phyloP scores from a whole-genome alignment of 352 stramenopile genomes.

The Phytophthora litchii region DNA sequence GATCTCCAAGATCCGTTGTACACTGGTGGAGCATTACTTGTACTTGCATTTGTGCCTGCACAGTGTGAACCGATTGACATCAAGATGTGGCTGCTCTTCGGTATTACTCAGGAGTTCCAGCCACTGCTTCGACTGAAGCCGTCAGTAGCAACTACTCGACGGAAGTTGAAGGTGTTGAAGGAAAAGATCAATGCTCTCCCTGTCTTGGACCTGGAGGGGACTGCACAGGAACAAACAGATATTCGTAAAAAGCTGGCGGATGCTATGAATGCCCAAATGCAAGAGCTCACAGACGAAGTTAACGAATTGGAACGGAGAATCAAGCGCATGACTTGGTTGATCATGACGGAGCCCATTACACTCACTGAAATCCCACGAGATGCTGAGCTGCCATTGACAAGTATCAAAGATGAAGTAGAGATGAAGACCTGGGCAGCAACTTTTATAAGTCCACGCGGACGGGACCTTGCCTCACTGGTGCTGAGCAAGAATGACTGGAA shows the following conservation, averaged over 20 bases:
- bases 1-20: slow-evolving; percentile 67
- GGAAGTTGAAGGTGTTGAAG: slow-evolving; percentile 56
- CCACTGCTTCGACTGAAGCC: slow-evolving; percentile 46
- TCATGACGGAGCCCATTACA: slow-evolving; percentile 67
- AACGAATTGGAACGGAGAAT: slow-evolving; percentile 30
- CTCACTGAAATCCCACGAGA: slow-evolving; percentile 45
- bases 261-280: slow-evolving; percentile 39
- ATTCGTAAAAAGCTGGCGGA: slow-evolving; percentile 63
- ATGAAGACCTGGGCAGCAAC: slow-evolving; percentile 59
- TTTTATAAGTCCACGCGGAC: slow-evolving; percentile 55
- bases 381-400: slow-evolving; percentile 21
- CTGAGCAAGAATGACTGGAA: slow-evolving; percentile 73
- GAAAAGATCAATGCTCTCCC: slow-evolving; percentile 60
- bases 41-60: slow-evolving; percentile 62
- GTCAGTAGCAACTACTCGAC: slow-evolving; percentile 36
- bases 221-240: slow-evolving; percentile 51
- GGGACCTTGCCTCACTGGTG: slow-evolving; percentile 49
- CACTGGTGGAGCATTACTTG: slow-evolving; percentile 50
- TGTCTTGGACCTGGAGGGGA: slow-evolving; percentile 50
- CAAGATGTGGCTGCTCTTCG: slow-evolving; percentile 63
- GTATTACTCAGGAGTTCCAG: slow-evolving; percentile 60
- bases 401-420: slow-evolving; percentile 49
- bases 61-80: slow-evolving; percentile 61
- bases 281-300: slow-evolving; percentile 56
- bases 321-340: slow-evolving; percentile 48